Evolutionary conservation across 345 rosid genomes (phyloP).

Genomic region (Citrus cavaleriei): DNA sequence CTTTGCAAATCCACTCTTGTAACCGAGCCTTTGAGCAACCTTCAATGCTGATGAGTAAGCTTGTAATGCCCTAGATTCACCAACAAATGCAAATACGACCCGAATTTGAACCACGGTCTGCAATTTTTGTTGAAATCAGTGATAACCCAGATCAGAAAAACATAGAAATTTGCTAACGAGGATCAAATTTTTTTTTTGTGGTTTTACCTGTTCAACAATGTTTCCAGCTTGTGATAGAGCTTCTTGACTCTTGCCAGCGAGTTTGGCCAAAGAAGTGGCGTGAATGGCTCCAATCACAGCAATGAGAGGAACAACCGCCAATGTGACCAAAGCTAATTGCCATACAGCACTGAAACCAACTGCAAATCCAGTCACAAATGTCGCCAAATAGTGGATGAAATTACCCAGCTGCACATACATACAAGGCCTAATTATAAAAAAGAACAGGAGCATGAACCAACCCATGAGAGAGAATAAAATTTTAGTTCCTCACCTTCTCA

Average conservation of each 20-base stretch:
- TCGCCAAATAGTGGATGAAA: conserved; percentile 91
- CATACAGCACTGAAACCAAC: conserved; percentile 98
- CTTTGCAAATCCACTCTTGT: conserved; percentile 79
- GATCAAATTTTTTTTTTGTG: not conserved
- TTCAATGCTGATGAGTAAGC: conserved; percentile 75
- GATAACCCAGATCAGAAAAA: conserved; percentile 26
- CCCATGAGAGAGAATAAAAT: not conserved
- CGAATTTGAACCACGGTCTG: conserved; percentile 94
- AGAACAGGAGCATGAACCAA: not conserved
- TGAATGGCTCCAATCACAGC: conserved; percentile 91
- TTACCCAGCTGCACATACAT: conserved; percentile 72
- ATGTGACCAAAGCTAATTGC: conserved; percentile 92
- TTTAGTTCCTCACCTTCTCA: conserved; percentile 66
- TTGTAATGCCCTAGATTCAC: conserved; percentile 82
- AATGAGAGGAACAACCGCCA: conserved; percentile 95
- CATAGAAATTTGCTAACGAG: not conserved
- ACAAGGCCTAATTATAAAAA: not conserved
- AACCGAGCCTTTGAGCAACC: conserved; percentile 76
- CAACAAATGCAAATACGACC: conserved; percentile 83
- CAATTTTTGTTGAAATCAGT: conserved; percentile 25
- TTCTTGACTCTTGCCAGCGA: conserved; percentile 75
- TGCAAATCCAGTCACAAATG: conserved; percentile 90
- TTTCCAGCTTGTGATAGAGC: conserved; percentile 93
- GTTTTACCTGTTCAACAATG: conserved; percentile 80
- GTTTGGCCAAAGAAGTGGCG: conserved; percentile 71